Percentiles rank a stretch among this genome's conserved stretches.
Evolutionary conservation across 2,329 filamentous ascomycete genomes (phyloP).

Genomic region (Monosporascus sp.): DNA sequence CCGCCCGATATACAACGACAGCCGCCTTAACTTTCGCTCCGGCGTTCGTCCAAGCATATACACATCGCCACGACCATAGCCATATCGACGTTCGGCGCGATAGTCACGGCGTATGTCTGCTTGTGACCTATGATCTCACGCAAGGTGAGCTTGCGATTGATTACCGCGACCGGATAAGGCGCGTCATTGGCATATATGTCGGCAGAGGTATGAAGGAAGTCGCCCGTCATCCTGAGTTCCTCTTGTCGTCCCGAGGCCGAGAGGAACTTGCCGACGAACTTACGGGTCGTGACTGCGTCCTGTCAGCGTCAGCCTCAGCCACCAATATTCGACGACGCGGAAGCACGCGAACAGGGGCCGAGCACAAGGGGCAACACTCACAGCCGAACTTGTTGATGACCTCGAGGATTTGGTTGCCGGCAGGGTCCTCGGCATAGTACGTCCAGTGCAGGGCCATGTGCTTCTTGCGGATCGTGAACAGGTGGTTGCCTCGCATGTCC

Average conservation of each 20-base stretch:
- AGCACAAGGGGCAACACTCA: constrained; percentile 27
- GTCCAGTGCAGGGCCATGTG: constrained; percentile 44
- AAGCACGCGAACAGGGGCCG: no score
- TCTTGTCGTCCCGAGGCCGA: constrained; percentile 39
- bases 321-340: neutral
- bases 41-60: constrained; percentile 62
- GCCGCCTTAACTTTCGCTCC: constrained; percentile 12
- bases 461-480: constrained; percentile 56
- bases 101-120: constrained; percentile 60
- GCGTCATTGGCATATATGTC: constrained; percentile 52
- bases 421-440: constrained; percentile 43
- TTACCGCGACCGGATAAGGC: constrained; percentile 50
- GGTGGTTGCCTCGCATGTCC: constrained; percentile 46
- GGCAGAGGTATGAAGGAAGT: constrained; percentile 53
- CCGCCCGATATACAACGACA: no score
- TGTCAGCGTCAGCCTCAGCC: constrained; percentile 3
- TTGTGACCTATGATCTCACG: constrained; percentile 55
- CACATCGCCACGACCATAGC: constrained; percentile 61
- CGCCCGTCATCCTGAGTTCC: constrained; percentile 53
- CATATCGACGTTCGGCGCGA: constrained; percentile 62
- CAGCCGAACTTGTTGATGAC: constrained; percentile 50
- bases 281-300: constrained; percentile 43
- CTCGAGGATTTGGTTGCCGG: constrained; percentile 44
- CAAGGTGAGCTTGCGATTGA: constrained; percentile 53
- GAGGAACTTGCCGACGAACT: constrained; percentile 54